These are phyloP conservation scores for Nicotiana rustica DNA, from an alignment of 305 asterid species.

Conservation along the genomic window DNA sequence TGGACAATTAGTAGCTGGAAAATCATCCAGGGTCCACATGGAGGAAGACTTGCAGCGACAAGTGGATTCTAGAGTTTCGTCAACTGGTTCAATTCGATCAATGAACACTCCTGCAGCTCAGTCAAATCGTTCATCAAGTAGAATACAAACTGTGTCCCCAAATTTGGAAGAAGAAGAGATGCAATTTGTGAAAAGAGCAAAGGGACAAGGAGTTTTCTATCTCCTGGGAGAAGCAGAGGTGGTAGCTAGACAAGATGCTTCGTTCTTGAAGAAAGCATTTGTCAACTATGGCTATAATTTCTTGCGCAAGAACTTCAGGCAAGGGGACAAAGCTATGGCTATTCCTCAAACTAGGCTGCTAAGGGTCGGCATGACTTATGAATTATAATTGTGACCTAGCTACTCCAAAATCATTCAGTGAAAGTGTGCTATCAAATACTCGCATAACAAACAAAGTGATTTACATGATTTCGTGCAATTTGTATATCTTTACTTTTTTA, in stretches of 20 bases:
- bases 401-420: constrained; percentile 49
- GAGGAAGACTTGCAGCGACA: constrained; percentile 49
- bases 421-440: background rate
- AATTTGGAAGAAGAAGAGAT: constrained; percentile 48
- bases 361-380: constrained; percentile 84
- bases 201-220: constrained; percentile 64
- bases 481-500: no score
- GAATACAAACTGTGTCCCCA: constrained; percentile 26
- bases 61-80: constrained; percentile 41
- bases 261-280: constrained; percentile 59
- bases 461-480: no score
- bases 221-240: constrained; percentile 81
- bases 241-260: constrained; percentile 64
- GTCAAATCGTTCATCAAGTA: constrained; percentile 37
- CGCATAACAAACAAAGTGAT: no score
- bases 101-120: constrained; percentile 38
- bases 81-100: constrained; percentile 52
- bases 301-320: constrained; percentile 75
- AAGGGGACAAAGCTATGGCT: constrained; percentile 66
- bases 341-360: constrained; percentile 74
- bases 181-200: constrained; percentile 53
- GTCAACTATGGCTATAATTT: constrained; percentile 67
- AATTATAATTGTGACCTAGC: constrained; percentile 52
- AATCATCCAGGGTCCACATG: constrained; percentile 48
- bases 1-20: constrained; percentile 4